Percentiles rank a stretch among this genome's conserved stretches.
These are phyloP conservation scores for Aspergillus baeticus DNA, from an alignment of 495 filamentous ascomycete genomes.

Conservation along the genomic window DNA sequence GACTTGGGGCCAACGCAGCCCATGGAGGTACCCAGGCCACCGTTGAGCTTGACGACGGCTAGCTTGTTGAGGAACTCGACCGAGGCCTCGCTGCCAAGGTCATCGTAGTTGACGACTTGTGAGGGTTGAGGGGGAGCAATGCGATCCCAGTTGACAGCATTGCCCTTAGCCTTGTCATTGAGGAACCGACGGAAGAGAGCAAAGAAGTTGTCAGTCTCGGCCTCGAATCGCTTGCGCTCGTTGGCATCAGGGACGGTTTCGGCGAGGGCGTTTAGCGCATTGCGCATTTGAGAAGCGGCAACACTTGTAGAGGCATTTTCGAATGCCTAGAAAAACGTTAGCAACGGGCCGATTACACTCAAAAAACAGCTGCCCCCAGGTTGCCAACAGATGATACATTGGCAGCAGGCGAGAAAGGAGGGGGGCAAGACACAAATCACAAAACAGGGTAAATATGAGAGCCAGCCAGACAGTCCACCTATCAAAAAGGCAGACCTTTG, in stretches of 20 bases:
- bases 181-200: conserved; percentile 96
- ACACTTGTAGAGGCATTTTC: conserved; percentile 99
- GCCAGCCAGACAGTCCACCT: conserved; percentile 2
- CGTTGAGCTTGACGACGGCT: conserved; percentile 98
- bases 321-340: conserved; percentile 70
- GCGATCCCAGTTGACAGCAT: conserved; percentile 89
- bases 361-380: too few species aligned
- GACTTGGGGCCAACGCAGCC: conserved; percentile 99
- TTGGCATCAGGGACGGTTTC: conserved; percentile 81
- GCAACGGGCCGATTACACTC: too few species aligned
- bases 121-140: conserved; percentile 87
- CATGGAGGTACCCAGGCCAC: conserved; percentile 99
- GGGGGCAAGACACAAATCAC: not conserved
- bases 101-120: conserved; percentile 92
- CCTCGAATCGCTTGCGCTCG: conserved; percentile 92
- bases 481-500: not conserved
- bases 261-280: conserved; percentile 86
- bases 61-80: conserved; percentile 96
- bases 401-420: not conserved
- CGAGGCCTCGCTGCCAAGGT: conserved; percentile 79
- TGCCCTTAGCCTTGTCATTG: conserved; percentile 98
- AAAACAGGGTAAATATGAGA: conserved; percentile 1
- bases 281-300: conserved; percentile 98
- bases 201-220: conserved; percentile 99
- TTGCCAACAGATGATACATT: too few species aligned